These are phyloP conservation scores for Rhizopus microsporus DNA, from an alignment of 371 early-diverging fungal genomes.

Conservation along the genomic window DNA sequence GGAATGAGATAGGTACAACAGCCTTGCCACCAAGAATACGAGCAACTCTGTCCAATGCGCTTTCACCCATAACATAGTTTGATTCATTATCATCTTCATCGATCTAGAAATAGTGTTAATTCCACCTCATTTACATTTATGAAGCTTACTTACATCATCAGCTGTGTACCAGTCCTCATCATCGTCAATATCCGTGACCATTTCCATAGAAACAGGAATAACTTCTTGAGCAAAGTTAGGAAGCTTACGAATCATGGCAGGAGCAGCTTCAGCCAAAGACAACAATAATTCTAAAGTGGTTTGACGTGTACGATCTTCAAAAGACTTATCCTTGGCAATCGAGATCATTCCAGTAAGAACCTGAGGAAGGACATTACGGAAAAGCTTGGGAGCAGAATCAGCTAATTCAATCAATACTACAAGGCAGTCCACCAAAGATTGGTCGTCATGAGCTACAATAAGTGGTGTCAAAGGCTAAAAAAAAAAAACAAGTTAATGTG, in stretches of 20 bases:
- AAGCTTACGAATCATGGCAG: slow-evolving; percentile 84
- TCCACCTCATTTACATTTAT: background rate
- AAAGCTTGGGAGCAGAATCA: slow-evolving; percentile 77
- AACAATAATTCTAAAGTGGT: slow-evolving; percentile 88
- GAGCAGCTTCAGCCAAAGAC: slow-evolving; percentile 85
- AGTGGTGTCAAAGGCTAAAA: slow-evolving; percentile 62
- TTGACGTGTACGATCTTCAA: slow-evolving; percentile 81
- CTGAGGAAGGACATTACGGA: slow-evolving; percentile 74
- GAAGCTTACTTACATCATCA: slow-evolving; percentile 60
- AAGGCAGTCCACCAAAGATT: slow-evolving; percentile 73
- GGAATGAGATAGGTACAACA: slow-evolving; percentile 88
- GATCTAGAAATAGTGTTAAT: slow-evolving; percentile 35
- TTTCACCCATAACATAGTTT: slow-evolving; percentile 88
- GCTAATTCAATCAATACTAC: slow-evolving; percentile 86
- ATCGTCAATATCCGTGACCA: slow-evolving; percentile 91
- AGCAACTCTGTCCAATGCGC: slow-evolving; percentile 93
- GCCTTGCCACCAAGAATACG: slow-evolving; percentile 87
- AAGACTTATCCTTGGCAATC: slow-evolving; percentile 75
- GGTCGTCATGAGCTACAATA: slow-evolving; percentile 68
- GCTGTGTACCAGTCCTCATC: slow-evolving; percentile 91
- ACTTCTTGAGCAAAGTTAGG: slow-evolving; percentile 72
- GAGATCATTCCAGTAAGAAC: slow-evolving; percentile 73
- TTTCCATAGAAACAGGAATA: slow-evolving; percentile 85
- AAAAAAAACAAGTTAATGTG: slow-evolving; percentile 3
- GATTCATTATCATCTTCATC: slow-evolving; percentile 91